A percentile compares a stretch with the other conserved stretches of the same genome.
These are phyloP conservation scores for Filosporella fistucella DNA, from an alignment of 495 filamentous ascomycete genomes.

Conservation along the genomic window DNA sequence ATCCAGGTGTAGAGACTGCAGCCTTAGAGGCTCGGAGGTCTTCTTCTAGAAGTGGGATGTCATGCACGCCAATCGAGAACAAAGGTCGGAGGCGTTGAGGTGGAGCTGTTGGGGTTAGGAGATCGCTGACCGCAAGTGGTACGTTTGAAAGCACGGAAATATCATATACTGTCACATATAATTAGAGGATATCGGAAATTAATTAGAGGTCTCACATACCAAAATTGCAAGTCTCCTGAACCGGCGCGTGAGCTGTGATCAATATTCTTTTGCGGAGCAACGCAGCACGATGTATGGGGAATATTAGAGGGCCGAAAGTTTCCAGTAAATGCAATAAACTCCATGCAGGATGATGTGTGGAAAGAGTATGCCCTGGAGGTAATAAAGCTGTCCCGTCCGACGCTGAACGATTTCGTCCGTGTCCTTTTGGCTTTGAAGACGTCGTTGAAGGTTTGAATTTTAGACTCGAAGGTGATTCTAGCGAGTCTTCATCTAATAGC, in stretches of 20 bases:
- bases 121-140: constrained; percentile 54
- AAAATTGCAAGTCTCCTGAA: constrained; percentile 81
- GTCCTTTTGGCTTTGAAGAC: constrained; percentile 29
- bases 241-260: constrained; percentile 77
- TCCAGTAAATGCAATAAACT: constrained; percentile 74
- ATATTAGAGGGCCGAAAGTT: constrained; percentile 83
- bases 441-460: constrained; percentile 27
- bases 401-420: constrained; percentile 49
- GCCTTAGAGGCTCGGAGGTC: constrained; percentile 37
- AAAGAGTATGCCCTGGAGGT: constrained; percentile 61
- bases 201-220: constrained; percentile 43
- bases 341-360: constrained; percentile 78
- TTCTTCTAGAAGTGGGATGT: constrained; percentile 73
- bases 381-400: constrained; percentile 59
- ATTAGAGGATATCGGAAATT: background rate
- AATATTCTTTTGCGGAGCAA: constrained; percentile 84
- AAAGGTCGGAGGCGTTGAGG: constrained; percentile 72
- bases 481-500: constrained; percentile 39
- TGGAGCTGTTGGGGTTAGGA: constrained; percentile 56
- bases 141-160: constrained; percentile 86
- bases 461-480: constrained; percentile 45
- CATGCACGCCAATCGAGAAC: constrained; percentile 87
- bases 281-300: constrained; percentile 86
- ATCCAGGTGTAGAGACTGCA: constrained; percentile 14
- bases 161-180: constrained; percentile 65